Evolutionary conservation across 805 yeast genomes (phyloP).

Genomic region (Babjeviella inositovora): DNA sequence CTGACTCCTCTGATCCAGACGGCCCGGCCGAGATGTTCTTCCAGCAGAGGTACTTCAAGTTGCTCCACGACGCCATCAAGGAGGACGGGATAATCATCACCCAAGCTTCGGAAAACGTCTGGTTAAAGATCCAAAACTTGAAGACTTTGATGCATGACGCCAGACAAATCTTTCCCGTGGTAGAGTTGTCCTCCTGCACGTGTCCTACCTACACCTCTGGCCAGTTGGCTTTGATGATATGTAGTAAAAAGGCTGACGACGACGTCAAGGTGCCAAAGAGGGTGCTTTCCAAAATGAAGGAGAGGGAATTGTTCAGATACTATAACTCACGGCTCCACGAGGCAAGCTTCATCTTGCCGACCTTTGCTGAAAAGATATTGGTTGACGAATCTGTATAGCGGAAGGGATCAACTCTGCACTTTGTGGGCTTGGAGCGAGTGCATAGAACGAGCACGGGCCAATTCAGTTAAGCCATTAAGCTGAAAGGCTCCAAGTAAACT

Average conservation of each 20-base stretch:
- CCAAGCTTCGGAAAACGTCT: slow-evolving; percentile 81
- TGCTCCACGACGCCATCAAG: slow-evolving; percentile 76
- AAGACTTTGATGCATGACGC: slow-evolving; percentile 73
- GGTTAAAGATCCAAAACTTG: slow-evolving; percentile 81
- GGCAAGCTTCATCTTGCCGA: slow-evolving; percentile 86
- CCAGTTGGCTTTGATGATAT: slow-evolving; percentile 95
- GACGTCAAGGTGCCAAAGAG: slow-evolving; percentile 60
- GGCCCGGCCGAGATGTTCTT: slow-evolving; percentile 94
- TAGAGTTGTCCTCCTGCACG: slow-evolving; percentile 79
- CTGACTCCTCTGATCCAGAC: slow-evolving; percentile 97
- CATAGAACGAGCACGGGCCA: too few relatives aligned
- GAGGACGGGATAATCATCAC: slow-evolving; percentile 85
- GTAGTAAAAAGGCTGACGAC: slow-evolving; percentile 57
- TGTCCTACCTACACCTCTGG: slow-evolving; percentile 98
- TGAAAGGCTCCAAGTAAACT: too few relatives aligned
- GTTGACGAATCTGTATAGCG: too few relatives aligned
- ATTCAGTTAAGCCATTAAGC: too few relatives aligned
- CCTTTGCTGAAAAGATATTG: slow-evolving; percentile 68
- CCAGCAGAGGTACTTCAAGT: slow-evolving; percentile 82
- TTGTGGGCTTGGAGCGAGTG: too few relatives aligned
- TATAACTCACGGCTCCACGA: slow-evolving; percentile 74
- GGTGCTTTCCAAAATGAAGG: slow-evolving; percentile 42
- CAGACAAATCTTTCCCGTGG: slow-evolving; percentile 75
- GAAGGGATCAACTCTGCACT: too few relatives aligned
- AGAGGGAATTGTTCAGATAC: slow-evolving; percentile 54